Conservation (phyloP, 148 eudicot species). For the Polygonum aviculare region DNA sequence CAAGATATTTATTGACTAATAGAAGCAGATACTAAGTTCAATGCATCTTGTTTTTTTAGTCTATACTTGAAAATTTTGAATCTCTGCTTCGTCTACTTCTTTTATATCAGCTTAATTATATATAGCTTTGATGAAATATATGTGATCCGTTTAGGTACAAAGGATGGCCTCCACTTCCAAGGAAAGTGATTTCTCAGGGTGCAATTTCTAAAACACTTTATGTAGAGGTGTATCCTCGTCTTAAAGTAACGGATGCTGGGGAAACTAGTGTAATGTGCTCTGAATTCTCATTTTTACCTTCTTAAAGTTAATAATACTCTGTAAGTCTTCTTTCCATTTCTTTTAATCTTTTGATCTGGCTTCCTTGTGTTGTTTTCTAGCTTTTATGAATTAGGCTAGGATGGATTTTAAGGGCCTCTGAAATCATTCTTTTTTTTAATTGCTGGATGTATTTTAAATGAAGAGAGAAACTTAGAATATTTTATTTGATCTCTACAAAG, state of each 20-base stretch:
- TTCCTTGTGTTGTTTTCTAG: no score
- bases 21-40: background rate
- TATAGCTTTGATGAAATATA: background rate
- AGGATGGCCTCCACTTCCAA: conserved; percentile 83
- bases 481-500: no score
- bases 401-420: no score
- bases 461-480: no score
- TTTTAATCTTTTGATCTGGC: no score
- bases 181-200: conserved; percentile 77
- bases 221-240: conserved; percentile 85
- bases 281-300: no score
- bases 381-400: no score
- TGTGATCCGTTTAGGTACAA: conserved; percentile 50
- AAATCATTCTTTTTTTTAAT: no score
- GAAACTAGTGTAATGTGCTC: conserved; percentile 67
- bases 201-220: conserved; percentile 29
- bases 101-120: background rate
- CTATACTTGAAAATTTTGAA: background rate
- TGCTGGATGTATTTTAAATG: no score
- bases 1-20: background rate
- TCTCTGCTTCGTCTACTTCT: background rate
- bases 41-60: background rate
- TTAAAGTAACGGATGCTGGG: conserved; percentile 59
- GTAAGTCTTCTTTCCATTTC: no score
- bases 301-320: no score